Base-by-base conservation (phyloP, 23 red algal genomes). In the Gracilaria vermiculophylla region DNA sequence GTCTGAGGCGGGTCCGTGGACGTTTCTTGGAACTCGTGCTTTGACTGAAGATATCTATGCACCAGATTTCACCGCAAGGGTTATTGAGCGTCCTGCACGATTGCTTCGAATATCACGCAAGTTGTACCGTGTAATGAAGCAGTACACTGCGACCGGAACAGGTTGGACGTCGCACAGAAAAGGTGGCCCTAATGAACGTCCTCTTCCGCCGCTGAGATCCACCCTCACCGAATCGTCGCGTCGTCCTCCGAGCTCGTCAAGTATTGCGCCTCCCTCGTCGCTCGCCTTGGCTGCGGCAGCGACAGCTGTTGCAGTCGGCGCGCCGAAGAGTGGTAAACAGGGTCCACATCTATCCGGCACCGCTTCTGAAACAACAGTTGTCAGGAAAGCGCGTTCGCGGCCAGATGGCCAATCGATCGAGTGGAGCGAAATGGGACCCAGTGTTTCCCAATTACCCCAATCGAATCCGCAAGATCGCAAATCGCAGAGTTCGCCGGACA, bases 1-100 rank as follows among this genome's bases (percentile, higher is more conserved):
- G 21, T 94, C 95, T 6, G 81, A 91, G 78, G 85, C 83, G 3
- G 95, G 95, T 33, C 90, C 95, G 15, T 98, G 95, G 95, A 98
- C 91, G 36, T 60, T 98, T 43, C 86, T 98, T 32, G 95, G 86
- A 35, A 54, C 62, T 17, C 65, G 79, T 32, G 95, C 95, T 16
- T 48, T 98, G 19, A 88, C 81, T 7, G 90, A 98, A 45, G 90
- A 94, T 44, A 60, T 98, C 15, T 98, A 98, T 70, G 95, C 90
- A 11, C 89, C 95, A n/a, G 95, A 98, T 48, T 98, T 98, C 64
- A 84, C 95, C 28, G 95, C 95, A 24, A 85, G 77, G 20, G 88
- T 90, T 29, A 74, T 87, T 5, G 95, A 98, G 83, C 74, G 82
- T 39, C 95, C 95, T 14, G 78, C 92, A 16, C 80, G 95, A 40